phyloP scores from a whole-genome alignment of 2,329 filamentous ascomycete species.

The Aspergillus pseudotamarii region DNA sequence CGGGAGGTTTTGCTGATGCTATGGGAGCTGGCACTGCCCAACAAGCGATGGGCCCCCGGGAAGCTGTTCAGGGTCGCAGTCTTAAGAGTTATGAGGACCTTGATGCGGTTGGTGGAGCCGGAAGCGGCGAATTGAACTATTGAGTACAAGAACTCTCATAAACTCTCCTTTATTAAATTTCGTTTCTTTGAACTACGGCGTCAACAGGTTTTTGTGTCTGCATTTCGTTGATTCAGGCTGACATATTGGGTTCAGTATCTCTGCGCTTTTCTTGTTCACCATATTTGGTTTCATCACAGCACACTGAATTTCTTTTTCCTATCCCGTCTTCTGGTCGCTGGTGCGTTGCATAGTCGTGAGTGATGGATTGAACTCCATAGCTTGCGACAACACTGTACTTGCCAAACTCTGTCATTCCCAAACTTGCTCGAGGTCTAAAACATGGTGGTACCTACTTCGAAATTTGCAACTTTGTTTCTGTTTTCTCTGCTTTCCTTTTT shows the following conservation, averaged over 20 bases:
- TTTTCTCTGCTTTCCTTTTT: neutral
- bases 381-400: neutral
- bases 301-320: neutral
- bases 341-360: neutral
- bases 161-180: neutral
- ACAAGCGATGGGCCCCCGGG: conserved; percentile 75
- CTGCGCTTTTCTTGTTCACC: neutral
- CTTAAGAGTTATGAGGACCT: conserved; percentile 97
- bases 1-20: conserved; percentile 47
- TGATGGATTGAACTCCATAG: neutral
- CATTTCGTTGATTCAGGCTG: conserved; percentile 4
- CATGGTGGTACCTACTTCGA: neutral
- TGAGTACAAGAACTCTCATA: conserved; percentile 44
- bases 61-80: conserved; percentile 89
- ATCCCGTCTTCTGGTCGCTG: neutral
- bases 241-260: conserved; percentile 7
- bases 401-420: neutral
- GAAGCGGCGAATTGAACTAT: conserved; percentile 87
- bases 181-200: conserved; percentile 14
- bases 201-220: conserved; percentile 9
- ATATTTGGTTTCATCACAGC: conserved; percentile 1
- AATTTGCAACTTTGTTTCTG: conserved; percentile 11
- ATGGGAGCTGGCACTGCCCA: conserved; percentile 68
- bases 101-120: conserved; percentile 76
- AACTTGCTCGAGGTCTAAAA: conserved; percentile 5